Base-by-base conservation (phyloP, 1,284 basidiomycete species). In the Tetrapyrgos nigripes region DNA sequence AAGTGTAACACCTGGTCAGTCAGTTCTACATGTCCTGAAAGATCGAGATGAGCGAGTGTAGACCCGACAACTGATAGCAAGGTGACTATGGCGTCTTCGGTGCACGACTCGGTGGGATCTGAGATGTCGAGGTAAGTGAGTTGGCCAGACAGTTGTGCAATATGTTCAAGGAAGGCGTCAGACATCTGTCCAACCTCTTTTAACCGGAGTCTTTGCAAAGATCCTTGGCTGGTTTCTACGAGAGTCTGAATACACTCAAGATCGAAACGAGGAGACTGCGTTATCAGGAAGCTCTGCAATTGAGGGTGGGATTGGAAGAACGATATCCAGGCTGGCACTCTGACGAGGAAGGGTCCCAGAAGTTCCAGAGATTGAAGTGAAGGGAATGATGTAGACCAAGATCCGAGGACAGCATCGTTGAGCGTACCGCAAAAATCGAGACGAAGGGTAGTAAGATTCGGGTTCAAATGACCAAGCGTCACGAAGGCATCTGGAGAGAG, bases 371-470 rank as follows among this genome's bases (percentile, higher is more conserved):
- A 83, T 19, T 77, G 82, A 35, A 99, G 84, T 8, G 84, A 71
- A 1, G 84, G 85, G 24, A 98, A 81, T 2, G 83, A 82, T 5
- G 73, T 80, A 11, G 81, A 80, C 85, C 93, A 95, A 1, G 82
- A 74, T 11, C 77, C 72, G 37, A 98, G 74, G 21, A 90, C 87
- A 0, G 81, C 73, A 61, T 92, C 86, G 64, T 91, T 84, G 59
- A 98, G 83, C 53, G 90, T 89, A 8, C 97, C 97, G 66, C 96
- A 98, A 65, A 89, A 89, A 66, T 96, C 91, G 19, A 99, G 85
- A 1, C 88, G 86, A 13, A 97, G 81, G 17, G 77, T 78, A 2
- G 86, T 84, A 27, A 98, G 80, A 65, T 91, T 92, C 2, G 94
- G 93, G 67, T 94, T 96, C 35, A 97, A 85, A 26, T 82, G 82